phyloP scores from a whole-genome alignment of 306 rosid species.

The Quercus parvula region DNA sequence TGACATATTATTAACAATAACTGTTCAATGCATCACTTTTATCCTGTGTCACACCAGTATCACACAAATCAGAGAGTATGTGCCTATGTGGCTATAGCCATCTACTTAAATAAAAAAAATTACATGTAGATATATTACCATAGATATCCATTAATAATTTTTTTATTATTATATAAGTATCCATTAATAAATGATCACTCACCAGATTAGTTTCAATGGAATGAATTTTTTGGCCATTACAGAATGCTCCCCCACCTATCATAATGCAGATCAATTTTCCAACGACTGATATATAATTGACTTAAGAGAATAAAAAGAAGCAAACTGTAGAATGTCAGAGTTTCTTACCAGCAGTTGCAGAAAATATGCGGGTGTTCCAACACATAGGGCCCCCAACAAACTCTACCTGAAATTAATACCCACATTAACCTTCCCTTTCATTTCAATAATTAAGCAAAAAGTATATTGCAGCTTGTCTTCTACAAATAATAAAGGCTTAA shows the following conservation, averaged over 20 bases:
- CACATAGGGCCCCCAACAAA: slow-evolving; percentile 98
- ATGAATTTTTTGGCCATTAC: slow-evolving; percentile 76
- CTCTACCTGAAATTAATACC: slow-evolving; percentile 60
- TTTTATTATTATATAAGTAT: not conserved
- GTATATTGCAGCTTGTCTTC: not conserved
- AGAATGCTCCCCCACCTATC: slow-evolving; percentile 89
- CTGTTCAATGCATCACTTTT: not conserved
- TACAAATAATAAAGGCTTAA: not conserved
- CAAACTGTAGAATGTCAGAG: not conserved
- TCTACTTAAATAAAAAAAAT: not conserved
- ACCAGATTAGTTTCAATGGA: slow-evolving; percentile 73
- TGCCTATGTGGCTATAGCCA: not conserved
- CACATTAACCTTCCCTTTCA: not conserved
- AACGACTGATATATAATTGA: not conserved
- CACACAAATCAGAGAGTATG: not conserved
- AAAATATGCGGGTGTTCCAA: slow-evolving; percentile 84
- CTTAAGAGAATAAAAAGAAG: slow-evolving; percentile 15
- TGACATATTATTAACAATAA: not conserved
- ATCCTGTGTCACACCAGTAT: not conserved
- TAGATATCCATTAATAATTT: no score
- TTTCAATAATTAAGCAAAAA: not conserved
- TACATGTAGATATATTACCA: no score
- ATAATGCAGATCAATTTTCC: slow-evolving; percentile 24
- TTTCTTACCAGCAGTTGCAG: slow-evolving; percentile 78
- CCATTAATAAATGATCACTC: not conserved